Evolutionary conservation across 2,329 filamentous ascomycete genomes (phyloP).

Genomic region (Fusarium tupiense): DNA sequence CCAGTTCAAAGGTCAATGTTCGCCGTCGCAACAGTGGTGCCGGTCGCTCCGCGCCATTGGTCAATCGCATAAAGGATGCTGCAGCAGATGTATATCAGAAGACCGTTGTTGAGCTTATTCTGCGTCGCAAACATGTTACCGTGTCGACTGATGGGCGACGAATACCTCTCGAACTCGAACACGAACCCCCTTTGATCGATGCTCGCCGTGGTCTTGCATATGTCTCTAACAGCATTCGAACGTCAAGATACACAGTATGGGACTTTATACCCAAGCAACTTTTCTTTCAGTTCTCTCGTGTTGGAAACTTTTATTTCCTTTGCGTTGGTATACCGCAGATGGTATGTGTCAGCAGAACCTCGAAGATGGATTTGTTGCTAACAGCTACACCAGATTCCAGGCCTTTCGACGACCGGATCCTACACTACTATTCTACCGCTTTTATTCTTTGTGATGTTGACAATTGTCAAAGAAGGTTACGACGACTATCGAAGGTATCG

Average conservation of each 20-base stretch:
- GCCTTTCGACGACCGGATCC: conserved; percentile 77
- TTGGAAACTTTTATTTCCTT: conserved; percentile 90
- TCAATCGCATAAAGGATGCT: conserved; percentile 35
- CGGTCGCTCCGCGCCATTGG: conserved; percentile 16
- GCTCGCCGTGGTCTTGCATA: conserved; percentile 60
- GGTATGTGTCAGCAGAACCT: conserved; percentile 40
- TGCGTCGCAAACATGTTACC: conserved; percentile 74
- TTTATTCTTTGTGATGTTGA: conserved; percentile 80
- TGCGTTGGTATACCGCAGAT: conserved; percentile 86
- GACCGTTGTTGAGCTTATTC: conserved; percentile 58
- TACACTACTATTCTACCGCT: conserved; percentile 80
- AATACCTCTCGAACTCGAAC: conserved; percentile 55
- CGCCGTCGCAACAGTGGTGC: conserved; percentile 23
- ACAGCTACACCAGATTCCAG: conserved; percentile 61
- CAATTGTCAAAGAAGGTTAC: conserved; percentile 86
- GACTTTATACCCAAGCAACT: conserved; percentile 88
- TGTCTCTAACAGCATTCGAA: conserved; percentile 75
- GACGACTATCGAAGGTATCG: conserved; percentile 84
- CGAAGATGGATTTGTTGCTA: conserved; percentile 3
- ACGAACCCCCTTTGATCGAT: conserved; percentile 56
- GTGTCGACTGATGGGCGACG: conserved; percentile 76
- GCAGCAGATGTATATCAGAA: conserved; percentile 48
- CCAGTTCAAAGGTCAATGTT: conserved; percentile 8
- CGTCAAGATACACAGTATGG: conserved; percentile 83
- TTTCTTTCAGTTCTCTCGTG: conserved; percentile 84